Evolutionary conservation across 345 rosid species (phyloP).

Genomic region (Anacardium occidentale): DNA sequence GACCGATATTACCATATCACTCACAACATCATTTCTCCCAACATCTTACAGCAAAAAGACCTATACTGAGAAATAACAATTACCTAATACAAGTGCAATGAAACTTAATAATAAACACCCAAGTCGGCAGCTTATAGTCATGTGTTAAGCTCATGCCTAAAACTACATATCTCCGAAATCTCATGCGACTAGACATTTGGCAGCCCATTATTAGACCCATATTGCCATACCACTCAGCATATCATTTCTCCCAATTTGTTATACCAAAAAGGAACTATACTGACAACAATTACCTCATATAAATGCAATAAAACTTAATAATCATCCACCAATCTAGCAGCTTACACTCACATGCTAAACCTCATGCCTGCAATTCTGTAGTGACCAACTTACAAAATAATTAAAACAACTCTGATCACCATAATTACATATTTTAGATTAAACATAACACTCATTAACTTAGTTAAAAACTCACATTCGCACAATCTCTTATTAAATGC

Average conservation of each 20-base stretch:
- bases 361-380: background rate
- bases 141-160: background rate
- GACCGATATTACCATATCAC: too few species aligned
- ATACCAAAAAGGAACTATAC: background rate
- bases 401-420: background rate
- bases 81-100: background rate
- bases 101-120: background rate
- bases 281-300: background rate
- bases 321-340: background rate
- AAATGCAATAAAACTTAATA: background rate
- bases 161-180: background rate
- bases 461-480: background rate
- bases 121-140: background rate
- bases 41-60: background rate
- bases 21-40: too few species aligned
- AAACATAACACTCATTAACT: constrained; percentile 1
- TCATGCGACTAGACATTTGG: background rate
- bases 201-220: background rate
- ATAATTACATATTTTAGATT: background rate
- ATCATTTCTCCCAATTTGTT: background rate
- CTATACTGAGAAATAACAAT: constrained; percentile 9
- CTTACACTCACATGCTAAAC: background rate
- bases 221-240: background rate
- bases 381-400: background rate
- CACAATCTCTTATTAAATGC: background rate